Percentiles rank a stretch among this genome's conserved stretches.
Evolutionary conservation across 768 basidiomycete genomes (phyloP).

Genomic region (Coprinellus micaceus): DNA sequence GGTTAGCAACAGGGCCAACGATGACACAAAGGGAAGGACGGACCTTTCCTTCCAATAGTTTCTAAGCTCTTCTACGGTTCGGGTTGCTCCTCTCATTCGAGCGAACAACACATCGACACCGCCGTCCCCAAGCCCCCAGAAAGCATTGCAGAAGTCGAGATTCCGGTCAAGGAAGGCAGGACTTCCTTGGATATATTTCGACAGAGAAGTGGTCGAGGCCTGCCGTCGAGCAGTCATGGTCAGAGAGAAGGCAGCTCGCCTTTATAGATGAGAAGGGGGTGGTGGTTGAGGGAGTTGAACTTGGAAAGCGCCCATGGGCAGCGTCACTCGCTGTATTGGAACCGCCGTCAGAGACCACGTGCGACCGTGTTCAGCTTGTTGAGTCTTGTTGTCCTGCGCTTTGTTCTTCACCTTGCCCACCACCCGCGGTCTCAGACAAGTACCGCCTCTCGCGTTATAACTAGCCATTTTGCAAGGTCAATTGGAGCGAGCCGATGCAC

Average conservation of each 20-base stretch:
- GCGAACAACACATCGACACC: constrained; percentile 91
- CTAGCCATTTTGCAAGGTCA: too few relatives aligned
- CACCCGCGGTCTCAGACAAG: too few relatives aligned
- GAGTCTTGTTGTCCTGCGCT: background rate
- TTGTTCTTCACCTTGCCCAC: background rate
- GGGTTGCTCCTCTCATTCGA: constrained; percentile 77
- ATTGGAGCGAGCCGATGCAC: too few relatives aligned
- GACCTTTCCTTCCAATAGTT: constrained; percentile 94
- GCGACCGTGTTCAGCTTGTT: background rate
- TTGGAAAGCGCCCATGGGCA: constrained; percentile 8
- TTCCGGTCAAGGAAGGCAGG: constrained; percentile 51
- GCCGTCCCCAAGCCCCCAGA: constrained; percentile 86
- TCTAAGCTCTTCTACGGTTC: constrained; percentile 86
- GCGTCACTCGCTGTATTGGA: background rate
- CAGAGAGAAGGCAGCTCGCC: constrained; percentile 18
- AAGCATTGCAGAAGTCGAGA: constrained; percentile 92
- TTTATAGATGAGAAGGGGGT: constrained; percentile 8
- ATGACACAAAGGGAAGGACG: constrained; percentile 20
- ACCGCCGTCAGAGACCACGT: background rate
- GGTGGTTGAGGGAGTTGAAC: constrained; percentile 7
- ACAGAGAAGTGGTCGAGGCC: constrained; percentile 77
- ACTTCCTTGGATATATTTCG: constrained; percentile 58
- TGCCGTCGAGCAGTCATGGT: constrained; percentile 68
- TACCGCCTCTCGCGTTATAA: too few relatives aligned
- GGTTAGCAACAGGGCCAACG: too few relatives aligned